These are phyloP conservation scores for Coemansia sp. DNA, from an alignment of 192 early-diverging fungal genomes.

Conservation along the genomic window DNA sequence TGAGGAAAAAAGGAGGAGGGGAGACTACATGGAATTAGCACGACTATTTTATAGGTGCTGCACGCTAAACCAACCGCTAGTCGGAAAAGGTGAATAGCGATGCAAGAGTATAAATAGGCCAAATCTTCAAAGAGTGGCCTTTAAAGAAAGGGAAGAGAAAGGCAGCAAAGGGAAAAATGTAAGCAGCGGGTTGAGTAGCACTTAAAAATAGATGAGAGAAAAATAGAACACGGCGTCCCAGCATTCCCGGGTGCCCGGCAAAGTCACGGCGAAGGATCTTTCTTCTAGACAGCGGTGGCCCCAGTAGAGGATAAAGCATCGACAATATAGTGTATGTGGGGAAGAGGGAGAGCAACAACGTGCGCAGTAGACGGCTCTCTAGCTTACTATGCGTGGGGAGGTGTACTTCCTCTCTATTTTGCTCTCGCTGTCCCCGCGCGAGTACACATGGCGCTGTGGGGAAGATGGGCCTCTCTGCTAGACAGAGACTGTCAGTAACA, in stretches of 20 bases:
- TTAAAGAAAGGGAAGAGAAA: neutral
- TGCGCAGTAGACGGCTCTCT: slow-evolving; percentile 2
- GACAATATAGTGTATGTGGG: neutral
- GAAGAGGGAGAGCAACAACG: slow-evolving; percentile 1
- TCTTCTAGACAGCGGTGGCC: neutral
- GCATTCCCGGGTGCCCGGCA: slow-evolving; percentile 7
- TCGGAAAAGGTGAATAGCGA: neutral
- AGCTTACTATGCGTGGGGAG: neutral
- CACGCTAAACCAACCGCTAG: neutral
- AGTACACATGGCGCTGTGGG: neutral
- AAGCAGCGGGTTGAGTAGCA: neutral
- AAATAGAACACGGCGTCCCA: neutral
- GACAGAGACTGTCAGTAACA: slow-evolving; percentile 4
- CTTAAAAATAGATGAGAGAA: slow-evolving; percentile 1
- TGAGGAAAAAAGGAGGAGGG: neutral
- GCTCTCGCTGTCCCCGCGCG: neutral
- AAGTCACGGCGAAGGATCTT: neutral
- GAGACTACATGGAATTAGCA: neutral
- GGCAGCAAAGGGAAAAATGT: neutral
- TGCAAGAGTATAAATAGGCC: neutral
- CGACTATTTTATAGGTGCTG: slow-evolving; percentile 2
- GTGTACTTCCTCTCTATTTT: neutral
- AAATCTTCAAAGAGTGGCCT: neutral
- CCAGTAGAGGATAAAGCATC: neutral
- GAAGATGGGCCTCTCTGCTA: neutral